Evolutionary conservation across 1,139 yeast species (phyloP).

Genomic region (Williopsis jadinii): DNA sequence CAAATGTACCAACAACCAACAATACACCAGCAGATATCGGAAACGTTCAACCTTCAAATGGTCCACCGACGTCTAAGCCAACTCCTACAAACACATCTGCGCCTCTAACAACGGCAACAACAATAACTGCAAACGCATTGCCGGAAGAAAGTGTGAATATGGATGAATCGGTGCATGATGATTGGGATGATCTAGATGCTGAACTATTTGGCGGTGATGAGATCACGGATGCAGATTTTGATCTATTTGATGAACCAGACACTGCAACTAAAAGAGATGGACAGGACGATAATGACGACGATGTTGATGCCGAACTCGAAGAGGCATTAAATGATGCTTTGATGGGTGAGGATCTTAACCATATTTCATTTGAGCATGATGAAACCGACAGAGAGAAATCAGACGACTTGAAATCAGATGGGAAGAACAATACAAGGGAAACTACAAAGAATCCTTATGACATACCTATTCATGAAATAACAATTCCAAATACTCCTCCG

Average conservation of each 20-base stretch:
- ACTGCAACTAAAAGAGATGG: not conserved
- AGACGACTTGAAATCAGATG: not conserved
- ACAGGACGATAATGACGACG: not conserved
- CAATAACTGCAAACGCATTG: not conserved
- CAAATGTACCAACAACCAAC: conserved; percentile 17
- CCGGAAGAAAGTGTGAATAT: conserved; percentile 7
- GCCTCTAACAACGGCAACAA: not conserved
- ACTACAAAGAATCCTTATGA: conserved; percentile 25
- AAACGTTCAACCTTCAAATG: conserved; percentile 1
- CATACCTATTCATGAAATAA: conserved; percentile 55
- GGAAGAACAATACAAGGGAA: conserved; percentile 1
- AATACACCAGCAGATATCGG: conserved; percentile 16
- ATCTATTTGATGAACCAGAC: conserved; percentile 31
- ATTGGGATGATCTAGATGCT: conserved; percentile 34
- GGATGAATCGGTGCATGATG: conserved; percentile 11
- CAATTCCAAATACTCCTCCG: conserved; percentile 40
- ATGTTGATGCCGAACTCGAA: conserved; percentile 2
- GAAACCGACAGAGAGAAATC: not conserved
- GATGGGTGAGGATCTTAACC: conserved; percentile 12
- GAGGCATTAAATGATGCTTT: conserved; percentile 4
- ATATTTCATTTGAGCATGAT: conserved; percentile 9
- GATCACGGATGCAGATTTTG: conserved; percentile 34
- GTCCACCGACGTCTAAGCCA: conserved; percentile 5
- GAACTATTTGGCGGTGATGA: conserved; percentile 36
- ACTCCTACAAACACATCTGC: conserved; percentile 4